Percentiles rank a stretch among this genome's conserved stretches.
These are phyloP conservation scores for Dichomitus squalens DNA, from an alignment of 1,284 basidiomycete genomes.

Conservation along the genomic window DNA sequence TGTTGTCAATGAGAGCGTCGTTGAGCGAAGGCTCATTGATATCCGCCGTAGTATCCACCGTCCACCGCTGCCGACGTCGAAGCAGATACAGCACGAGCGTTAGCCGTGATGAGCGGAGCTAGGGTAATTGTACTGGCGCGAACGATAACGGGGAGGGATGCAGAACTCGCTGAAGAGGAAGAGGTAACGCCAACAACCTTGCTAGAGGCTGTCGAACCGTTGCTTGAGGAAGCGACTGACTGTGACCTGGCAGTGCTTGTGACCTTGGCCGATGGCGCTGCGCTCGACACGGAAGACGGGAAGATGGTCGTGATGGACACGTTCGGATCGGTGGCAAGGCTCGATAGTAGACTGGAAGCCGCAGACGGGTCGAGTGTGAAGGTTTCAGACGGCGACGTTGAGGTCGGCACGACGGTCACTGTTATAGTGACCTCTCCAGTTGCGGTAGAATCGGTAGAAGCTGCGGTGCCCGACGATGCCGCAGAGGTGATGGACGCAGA, in stretches of 20 bases:
- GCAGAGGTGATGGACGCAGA: neutral
- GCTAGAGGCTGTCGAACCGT: conserved; percentile 5
- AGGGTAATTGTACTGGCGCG: neutral
- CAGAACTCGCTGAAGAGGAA: neutral
- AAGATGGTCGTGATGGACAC: conserved; percentile 19
- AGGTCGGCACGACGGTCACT: conserved; percentile 34
- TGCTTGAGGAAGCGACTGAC: neutral
- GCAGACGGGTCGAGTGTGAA: conserved; percentile 45
- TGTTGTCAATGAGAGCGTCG: neutral
- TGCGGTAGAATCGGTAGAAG: neutral
- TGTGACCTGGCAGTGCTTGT: neutral
- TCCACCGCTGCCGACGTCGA: neutral
- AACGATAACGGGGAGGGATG: neutral
- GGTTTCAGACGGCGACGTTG: conserved; percentile 38
- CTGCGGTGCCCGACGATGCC: neutral
- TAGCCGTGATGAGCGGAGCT: neutral
- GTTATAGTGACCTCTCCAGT: conserved; percentile 32
- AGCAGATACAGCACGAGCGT: neutral
- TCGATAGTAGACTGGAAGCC: conserved; percentile 44
- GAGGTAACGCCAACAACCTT: conserved; percentile 10
- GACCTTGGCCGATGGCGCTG: neutral
- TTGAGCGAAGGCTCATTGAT: neutral
- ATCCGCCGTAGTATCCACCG: neutral
- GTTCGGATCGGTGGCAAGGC: conserved; percentile 31
- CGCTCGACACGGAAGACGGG: neutral